Evolutionary conservation across 495 filamentous ascomycete genomes (phyloP), one percentile per base, ranked within the genome.

Genomic region (Cercophora newfieldiana): DNA sequence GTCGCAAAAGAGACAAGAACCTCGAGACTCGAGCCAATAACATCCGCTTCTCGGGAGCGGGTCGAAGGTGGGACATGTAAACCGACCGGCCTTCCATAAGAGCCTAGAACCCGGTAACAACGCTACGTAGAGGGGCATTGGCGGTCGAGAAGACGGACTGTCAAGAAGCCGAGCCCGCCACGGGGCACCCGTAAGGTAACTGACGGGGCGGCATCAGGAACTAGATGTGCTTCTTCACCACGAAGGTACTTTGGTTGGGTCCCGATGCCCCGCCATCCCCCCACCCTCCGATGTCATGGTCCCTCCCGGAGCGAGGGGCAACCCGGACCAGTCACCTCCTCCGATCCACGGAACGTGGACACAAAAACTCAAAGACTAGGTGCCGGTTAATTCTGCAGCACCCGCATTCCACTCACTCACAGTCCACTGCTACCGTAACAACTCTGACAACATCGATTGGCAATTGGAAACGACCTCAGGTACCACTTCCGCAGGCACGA

Each of bases 221-320:
- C n/a, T n/a, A n/a, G n/a, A n/a, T n/a, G n/a, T 44, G 37, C 4
- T 14, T 44, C 10, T 44, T 44, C 10, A 44, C 37, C 2, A 44
- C 37, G 10, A 44, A 33, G 22, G 10, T 26, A n/a, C 50, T 53
- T 26, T 7, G 7, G 19, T 24, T 26, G 21, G 19, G 50, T 2
- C 50, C n/a, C n/a, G n/a, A n/a, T 22, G 54, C 66, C 65, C 65
- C 61, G 66, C 70, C 64, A 66, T 28, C 26, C 44, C 47, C 21
- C n/a, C 68, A 58, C 54, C 54, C 22, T 26, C 54, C 54, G 26
- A 57, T 30, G 54, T 30, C 22, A 57, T 22, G 22, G 54, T 24
- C 16, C 25, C 49, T 12, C 25, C 54, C 54, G 24, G 24, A 56
- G 70, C 70, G 70, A 73, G 77, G 72, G 69, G 66, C 68, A 44